Evolutionary conservation across 495 filamentous ascomycete genomes (phyloP).

Genomic region (Neurospora sp.): DNA sequence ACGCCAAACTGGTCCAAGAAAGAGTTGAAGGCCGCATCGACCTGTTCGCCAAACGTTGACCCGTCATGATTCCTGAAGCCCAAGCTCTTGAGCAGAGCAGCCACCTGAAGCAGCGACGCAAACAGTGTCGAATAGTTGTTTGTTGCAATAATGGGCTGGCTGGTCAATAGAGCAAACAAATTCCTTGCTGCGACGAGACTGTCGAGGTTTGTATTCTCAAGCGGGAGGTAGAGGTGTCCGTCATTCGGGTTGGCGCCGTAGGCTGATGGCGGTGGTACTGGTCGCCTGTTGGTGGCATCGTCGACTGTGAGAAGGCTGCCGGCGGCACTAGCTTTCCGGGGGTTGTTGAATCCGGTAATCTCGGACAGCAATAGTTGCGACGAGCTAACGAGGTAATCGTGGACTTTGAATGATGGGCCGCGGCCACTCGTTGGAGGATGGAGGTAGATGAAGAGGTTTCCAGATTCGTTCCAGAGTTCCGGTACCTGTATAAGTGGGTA

Average conservation of each 20-base stretch:
- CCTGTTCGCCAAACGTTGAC: slow-evolving; percentile 69
- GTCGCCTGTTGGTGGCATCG: slow-evolving; percentile 32
- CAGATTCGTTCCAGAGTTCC: slow-evolving; percentile 82
- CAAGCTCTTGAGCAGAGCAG: slow-evolving; percentile 57
- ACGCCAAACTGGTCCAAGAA: slow-evolving; percentile 67
- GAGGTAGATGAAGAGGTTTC: slow-evolving; percentile 77
- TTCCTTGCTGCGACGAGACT: slow-evolving; percentile 71
- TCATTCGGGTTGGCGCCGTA: slow-evolving; percentile 33
- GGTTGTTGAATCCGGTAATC: slow-evolving; percentile 27
- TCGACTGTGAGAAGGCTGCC: slow-evolving; percentile 27
- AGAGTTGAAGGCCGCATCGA: slow-evolving; percentile 60
- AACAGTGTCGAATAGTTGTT: slow-evolving; percentile 57
- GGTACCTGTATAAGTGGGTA: slow-evolving; percentile 43
- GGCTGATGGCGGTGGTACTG: slow-evolving; percentile 20
- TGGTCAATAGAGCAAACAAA: slow-evolving; percentile 78
- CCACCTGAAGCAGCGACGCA: slow-evolving; percentile 61
- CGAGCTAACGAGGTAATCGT: slow-evolving; percentile 59
- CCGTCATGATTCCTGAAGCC: slow-evolving; percentile 75
- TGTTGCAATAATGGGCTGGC: slow-evolving; percentile 72
- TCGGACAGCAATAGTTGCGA: slow-evolving; percentile 64
- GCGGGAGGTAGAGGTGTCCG: slow-evolving; percentile 61
- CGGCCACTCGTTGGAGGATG: slow-evolving; percentile 56
- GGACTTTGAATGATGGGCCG: slow-evolving; percentile 68
- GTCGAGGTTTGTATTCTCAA: slow-evolving; percentile 44
- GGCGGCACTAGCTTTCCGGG: slow-evolving; percentile 32